These are phyloP conservation scores for Stropharia rugosoannulata DNA, from an alignment of 768 basidiomycete species.

Conservation along the genomic window DNA sequence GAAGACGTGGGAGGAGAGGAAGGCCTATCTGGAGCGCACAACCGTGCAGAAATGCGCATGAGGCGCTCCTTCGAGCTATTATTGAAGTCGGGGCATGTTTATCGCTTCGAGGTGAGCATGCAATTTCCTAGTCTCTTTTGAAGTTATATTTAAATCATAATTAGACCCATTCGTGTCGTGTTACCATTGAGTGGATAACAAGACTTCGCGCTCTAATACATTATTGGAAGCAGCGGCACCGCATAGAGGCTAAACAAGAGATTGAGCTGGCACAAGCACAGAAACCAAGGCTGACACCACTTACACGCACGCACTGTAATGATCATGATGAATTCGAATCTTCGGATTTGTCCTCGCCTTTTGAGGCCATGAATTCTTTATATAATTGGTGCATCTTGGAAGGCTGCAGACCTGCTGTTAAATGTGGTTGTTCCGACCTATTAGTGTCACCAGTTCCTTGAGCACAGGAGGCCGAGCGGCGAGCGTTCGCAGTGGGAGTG, in stretches of 20 bases:
- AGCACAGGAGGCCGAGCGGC: not conserved
- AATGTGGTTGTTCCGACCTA: conserved; percentile 52
- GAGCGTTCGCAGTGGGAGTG: conserved; percentile 5
- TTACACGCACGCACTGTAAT: conserved; percentile 38
- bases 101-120: conserved; percentile 79
- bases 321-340: conserved; percentile 45
- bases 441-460: conserved; percentile 10
- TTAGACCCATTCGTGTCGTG: conserved; percentile 62
- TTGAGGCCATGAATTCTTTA: conserved; percentile 58
- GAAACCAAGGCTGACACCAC: conserved; percentile 61
- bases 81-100: conserved; percentile 61
- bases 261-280: conserved; percentile 73
- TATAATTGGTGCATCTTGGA: conserved; percentile 90
- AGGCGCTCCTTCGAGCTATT: conserved; percentile 78
- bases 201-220: conserved; percentile 64
- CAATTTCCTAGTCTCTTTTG: not conserved
- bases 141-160: not conserved
- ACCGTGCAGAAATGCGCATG: conserved; percentile 49
- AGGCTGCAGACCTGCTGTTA: conserved; percentile 73
- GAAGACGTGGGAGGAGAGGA: conserved; percentile 69
- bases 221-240: conserved; percentile 83
- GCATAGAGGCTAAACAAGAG: conserved; percentile 72
- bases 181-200: conserved; percentile 85
- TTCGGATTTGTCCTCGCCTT: conserved; percentile 48
- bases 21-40: conserved; percentile 37